Base-by-base conservation (phyloP, 345 rosid genomes). In the Camelina sativa region DNA sequence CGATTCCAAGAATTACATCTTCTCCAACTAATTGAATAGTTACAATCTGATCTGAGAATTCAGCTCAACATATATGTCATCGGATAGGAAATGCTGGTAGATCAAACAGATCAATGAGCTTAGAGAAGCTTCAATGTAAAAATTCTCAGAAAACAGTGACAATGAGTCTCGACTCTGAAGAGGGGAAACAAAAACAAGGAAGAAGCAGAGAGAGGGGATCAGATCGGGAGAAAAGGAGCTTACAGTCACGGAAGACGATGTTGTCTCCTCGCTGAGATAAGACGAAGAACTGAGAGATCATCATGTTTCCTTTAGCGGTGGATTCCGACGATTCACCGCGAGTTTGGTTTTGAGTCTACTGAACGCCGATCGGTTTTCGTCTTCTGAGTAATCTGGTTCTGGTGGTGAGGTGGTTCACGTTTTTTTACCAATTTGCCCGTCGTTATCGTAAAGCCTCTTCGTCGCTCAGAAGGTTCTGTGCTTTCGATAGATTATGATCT, bases 261-360 rank as follows among this genome's bases (percentile, higher is more conserved):
- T 87, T 95, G 53, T 95, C 97, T 85, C 99, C 99, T 32, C 99
- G 88, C 78, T 90, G 97, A 54, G 99, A 95, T 28, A 95, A 89
- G 46, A 92, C 97, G 83, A 95, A 95, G 86, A 95, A 90, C 80
- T 92, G 99, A 17, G 97, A 92, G 71, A 95, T 95, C 99, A 95
- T 92, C 80, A 62, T 82, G 47, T 23, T 44, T 13, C 17, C 53
- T 75, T 28, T 43, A 40, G 30, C 46, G 40, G 38, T 28, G 8
- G 38, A 4, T 67, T 75, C 63, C 54, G 44, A 61, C 0, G 16
- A 3, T 58, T 62, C 75, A 16, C 74, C 16, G 73, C 56, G 46
- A 59, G 57, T 47, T 11, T 65, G 22, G 32, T 35, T 23, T 25
- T 47, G 20, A 48, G 61, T 23, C 61, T 51, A 43, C n/a, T 76